Evolutionary conservation across 805 yeast genomes (phyloP), one percentile per base, ranked within the genome.

Genomic region (Lipomyces starkeyi): DNA sequence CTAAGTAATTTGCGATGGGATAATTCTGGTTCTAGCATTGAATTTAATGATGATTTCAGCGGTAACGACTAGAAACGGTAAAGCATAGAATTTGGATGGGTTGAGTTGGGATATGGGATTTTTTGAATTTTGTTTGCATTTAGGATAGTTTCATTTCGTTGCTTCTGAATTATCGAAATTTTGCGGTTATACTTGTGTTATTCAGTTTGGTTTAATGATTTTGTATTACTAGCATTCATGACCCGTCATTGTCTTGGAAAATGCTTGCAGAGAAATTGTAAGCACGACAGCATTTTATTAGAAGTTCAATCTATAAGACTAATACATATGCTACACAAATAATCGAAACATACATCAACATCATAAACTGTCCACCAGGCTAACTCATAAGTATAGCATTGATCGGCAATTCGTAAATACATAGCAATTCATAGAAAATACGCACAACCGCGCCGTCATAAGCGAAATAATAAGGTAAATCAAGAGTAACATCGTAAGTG

Each of bases 1-100:
- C 35, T 66, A 59, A 17, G 22, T 43, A 43, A 17, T 43, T 17
- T 43, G 49, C 22, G 22, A n/a, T n/a, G 22, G 14, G 49, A 43
- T 43, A 43, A 17, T 6, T 6, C 22, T 43, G 49, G 40, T 14
- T 37, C 40, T 11, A 37, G 13, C 14, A 37, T 37, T 37, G 13
- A 8, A 37, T 37, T 7, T 37, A 37, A 37, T n/a, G 49, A n/a
- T n/a, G 2, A 13, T 13, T n/a, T 17, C 8, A 43, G 22, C 8
- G 20, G 22, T 17, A 43, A n/a, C 22, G 22, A 43, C n/a, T n/a
- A 17, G 49, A 43, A 43, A 43, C 14, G 49, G 9, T 43, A 2
- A 3, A 17, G 49, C 49, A 43, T 43, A n/a, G 11, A 37, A 13
- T 11, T 11, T 37, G 40, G 40, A 37, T 37, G 13, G 14, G 14